These are phyloP conservation scores for Euryodendron excelsum DNA, from an alignment of 148 eudicot genomes.

Conservation along the genomic window DNA sequence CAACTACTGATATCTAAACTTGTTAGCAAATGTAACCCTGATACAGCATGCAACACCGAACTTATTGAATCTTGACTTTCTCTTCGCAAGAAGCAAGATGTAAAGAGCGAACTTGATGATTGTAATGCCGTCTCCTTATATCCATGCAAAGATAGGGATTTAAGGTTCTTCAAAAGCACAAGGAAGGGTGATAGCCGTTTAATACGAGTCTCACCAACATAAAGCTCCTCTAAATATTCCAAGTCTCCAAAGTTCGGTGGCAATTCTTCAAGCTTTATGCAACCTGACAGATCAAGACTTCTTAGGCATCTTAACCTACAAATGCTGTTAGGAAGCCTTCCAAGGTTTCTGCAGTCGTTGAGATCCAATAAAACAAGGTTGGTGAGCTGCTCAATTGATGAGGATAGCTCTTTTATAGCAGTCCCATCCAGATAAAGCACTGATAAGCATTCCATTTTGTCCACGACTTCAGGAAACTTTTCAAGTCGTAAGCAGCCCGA, in stretches of 20 bases:
- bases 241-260: neutral
- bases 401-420: neutral
- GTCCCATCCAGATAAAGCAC: constrained; percentile 1
- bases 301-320: neutral
- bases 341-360: neutral
- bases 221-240: no score
- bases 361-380: neutral
- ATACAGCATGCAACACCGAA: neutral
- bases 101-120: neutral
- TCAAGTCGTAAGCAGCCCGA: neutral
- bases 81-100: neutral
- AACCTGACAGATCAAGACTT: neutral
- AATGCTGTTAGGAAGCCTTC: neutral
- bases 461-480: neutral
- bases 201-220: neutral
- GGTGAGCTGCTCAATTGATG: neutral
- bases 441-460: neutral
- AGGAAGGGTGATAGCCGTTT: neutral
- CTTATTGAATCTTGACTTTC: neutral
- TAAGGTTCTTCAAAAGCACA: no score
- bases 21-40: neutral
- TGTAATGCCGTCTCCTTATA: neutral
- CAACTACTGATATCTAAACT: neutral
- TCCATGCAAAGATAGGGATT: constrained; percentile 1
- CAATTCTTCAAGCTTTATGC: constrained; percentile 6